phyloP scores from a whole-genome alignment of 73 alveolate genomes.

The Tetrahymena borealis region DNA sequence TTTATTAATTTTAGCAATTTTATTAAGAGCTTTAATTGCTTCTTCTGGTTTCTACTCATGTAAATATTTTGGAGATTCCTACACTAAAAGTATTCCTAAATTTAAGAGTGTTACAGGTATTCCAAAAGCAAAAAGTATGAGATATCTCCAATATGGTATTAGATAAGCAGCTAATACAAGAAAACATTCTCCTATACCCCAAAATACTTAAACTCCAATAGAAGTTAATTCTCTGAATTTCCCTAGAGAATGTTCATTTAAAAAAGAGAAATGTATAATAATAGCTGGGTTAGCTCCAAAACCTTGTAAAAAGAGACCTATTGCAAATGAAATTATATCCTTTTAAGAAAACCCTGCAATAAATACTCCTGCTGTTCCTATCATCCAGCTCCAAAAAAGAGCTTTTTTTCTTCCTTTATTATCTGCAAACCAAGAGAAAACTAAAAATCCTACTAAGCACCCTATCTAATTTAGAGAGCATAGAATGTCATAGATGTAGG shows the following conservation, averaged over 20 bases:
- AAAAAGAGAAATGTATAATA: conserved; percentile 21
- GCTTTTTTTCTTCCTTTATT: conserved; percentile 31
- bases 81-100: background rate
- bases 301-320: conserved; percentile 11
- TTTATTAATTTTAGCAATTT: conserved; percentile 17
- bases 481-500: background rate
- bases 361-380: conserved; percentile 11
- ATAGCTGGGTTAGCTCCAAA: conserved; percentile 38
- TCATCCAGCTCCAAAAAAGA: background rate
- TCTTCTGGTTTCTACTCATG: background rate
- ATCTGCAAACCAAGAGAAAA: conserved; percentile 27
- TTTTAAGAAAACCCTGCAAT: background rate
- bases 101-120: conserved; percentile 3
- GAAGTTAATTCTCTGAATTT: conserved; percentile 22
- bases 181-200: conserved; percentile 21
- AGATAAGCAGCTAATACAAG: conserved; percentile 10
- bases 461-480: conserved; percentile 16
- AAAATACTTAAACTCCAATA: conserved; percentile 17
- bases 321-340: background rate
- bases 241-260: conserved; percentile 34
- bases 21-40: background rate
- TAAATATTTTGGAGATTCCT: conserved; percentile 25
- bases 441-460: conserved; percentile 11
- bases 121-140: background rate
- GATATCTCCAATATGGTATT: conserved; percentile 22